Conservation (phyloP, 2,329 filamentous ascomycete species). For the Ascochyta rabiei region DNA sequence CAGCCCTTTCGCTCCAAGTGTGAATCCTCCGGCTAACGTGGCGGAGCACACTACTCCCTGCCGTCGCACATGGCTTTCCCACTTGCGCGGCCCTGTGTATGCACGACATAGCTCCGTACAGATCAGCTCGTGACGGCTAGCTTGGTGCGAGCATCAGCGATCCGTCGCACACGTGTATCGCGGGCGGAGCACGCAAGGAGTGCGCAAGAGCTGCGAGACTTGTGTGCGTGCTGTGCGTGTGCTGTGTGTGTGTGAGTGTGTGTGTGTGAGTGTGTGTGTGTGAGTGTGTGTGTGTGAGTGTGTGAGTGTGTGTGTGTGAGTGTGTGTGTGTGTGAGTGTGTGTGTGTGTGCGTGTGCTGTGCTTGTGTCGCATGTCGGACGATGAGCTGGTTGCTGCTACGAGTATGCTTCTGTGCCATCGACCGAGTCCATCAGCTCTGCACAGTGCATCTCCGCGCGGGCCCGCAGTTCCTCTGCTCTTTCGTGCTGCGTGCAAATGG, state of each 20-base stretch:
- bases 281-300: slow-evolving; percentile 12
- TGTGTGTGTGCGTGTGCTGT: slow-evolving; percentile 9
- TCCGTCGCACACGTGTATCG: slow-evolving; percentile 19
- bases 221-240: slow-evolving; percentile 13
- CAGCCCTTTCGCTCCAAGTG: slow-evolving; percentile 10
- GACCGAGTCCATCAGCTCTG: slow-evolving; percentile 2
- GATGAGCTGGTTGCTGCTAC: slow-evolving; percentile 2
- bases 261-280: slow-evolving; percentile 1
- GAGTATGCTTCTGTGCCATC: slow-evolving; percentile 14
- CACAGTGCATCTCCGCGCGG: background rate
- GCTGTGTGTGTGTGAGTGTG: background rate
- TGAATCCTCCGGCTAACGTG: slow-evolving; percentile 33
- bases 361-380: slow-evolving; percentile 14
- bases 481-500: background rate
- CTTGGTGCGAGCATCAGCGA: slow-evolving; percentile 20
- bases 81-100: slow-evolving; percentile 26
- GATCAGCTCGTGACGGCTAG: slow-evolving; percentile 10
- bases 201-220: slow-evolving; percentile 7
- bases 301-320: slow-evolving; percentile 3
- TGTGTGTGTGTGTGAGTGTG: slow-evolving; percentile 10
- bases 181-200: slow-evolving; percentile 15
- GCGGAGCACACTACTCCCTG: slow-evolving; percentile 29
- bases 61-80: slow-evolving; percentile 27
- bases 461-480: background rate
- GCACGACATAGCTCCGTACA: slow-evolving; percentile 29